phyloP scores from a whole-genome alignment of 2,329 filamentous ascomycete species.

The Aureobasidium lini region DNA sequence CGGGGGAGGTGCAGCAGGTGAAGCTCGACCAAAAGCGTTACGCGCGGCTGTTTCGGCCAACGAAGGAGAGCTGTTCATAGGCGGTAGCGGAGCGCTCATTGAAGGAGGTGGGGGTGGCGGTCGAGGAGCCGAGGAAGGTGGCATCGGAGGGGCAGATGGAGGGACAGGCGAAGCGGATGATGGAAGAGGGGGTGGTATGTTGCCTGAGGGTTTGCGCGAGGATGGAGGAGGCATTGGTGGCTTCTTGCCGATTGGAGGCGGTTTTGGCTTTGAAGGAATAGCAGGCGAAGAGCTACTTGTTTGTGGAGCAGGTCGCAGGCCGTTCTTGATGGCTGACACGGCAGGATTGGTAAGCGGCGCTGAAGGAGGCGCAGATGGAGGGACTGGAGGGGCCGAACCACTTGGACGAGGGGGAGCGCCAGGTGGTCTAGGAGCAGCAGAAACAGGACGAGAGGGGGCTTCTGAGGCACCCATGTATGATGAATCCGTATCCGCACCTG shows the following conservation, averaged over 20 bases:
- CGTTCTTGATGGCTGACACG: slow-evolving; percentile 42
- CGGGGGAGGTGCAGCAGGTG: slow-evolving; percentile 49
- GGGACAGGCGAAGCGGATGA: slow-evolving; percentile 60
- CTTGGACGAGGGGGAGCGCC: slow-evolving; percentile 33
- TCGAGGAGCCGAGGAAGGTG: slow-evolving; percentile 22
- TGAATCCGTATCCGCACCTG: slow-evolving; percentile 56
- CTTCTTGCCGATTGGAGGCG: slow-evolving; percentile 76
- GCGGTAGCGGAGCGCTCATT: slow-evolving; percentile 22
- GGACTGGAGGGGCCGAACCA: slow-evolving; percentile 46
- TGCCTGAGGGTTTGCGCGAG: slow-evolving; percentile 50
- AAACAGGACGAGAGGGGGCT: slow-evolving; percentile 34
- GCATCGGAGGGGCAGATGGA: slow-evolving; percentile 29
- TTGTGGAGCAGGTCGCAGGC: slow-evolving; percentile 51
- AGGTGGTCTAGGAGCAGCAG: slow-evolving; percentile 22
- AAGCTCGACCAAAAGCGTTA: slow-evolving; percentile 6
- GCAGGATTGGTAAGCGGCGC: slow-evolving; percentile 52
- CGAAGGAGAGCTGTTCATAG: slow-evolving; percentile 16
- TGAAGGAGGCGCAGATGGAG: slow-evolving; percentile 34
- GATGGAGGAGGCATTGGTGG: slow-evolving; percentile 51
- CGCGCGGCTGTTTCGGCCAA: slow-evolving; percentile 9
- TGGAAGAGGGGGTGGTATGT: slow-evolving; percentile 13
- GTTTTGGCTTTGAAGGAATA: slow-evolving; percentile 49
- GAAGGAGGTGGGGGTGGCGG: slow-evolving; percentile 21
- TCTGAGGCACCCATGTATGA: slow-evolving; percentile 80
- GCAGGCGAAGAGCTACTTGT: slow-evolving; percentile 52